Evolutionary conservation across 2,329 filamentous ascomycete genomes (phyloP).

Genomic region (Fusarium veterinarium): DNA sequence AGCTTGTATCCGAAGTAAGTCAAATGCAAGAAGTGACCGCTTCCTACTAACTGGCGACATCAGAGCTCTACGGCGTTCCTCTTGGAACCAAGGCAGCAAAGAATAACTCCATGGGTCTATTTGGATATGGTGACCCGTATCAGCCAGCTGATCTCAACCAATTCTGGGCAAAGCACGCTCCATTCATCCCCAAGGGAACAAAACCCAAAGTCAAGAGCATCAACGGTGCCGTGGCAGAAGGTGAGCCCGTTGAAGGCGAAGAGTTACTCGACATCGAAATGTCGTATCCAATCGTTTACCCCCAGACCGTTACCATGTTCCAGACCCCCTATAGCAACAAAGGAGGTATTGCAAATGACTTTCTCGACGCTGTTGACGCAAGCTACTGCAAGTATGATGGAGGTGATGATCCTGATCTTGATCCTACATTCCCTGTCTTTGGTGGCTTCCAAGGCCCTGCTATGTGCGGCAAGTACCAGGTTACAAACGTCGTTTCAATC

Average conservation of each 20-base stretch:
- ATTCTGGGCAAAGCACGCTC: neutral
- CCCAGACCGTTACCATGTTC: neutral
- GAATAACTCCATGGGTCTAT: neutral
- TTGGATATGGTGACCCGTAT: neutral
- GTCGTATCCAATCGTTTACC: neutral
- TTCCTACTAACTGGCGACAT: fast-evolving
- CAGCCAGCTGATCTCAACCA: neutral
- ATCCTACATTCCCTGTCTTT: neutral
- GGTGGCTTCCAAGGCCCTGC: neutral
- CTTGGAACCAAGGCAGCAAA: neutral
- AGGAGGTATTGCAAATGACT: neutral
- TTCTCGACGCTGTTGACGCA: neutral
- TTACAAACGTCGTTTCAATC: neutral
- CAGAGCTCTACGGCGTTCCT: neutral
- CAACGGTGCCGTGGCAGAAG: neutral
- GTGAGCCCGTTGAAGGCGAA: neutral
- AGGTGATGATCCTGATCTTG: neutral
- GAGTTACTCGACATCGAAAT: constrained; percentile 1
- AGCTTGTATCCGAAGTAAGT: constrained; percentile 5
- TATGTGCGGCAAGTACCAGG: constrained; percentile 6
- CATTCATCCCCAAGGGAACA: neutral
- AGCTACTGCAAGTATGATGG: constrained; percentile 15
- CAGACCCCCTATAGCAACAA: neutral
- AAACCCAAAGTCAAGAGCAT: neutral
- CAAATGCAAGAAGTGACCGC: fast-evolving